A percentile compares a stretch with the other conserved stretches of the same genome.
phyloP scores from a whole-genome alignment of 805 yeast species.

The Peterozyma toletana region DNA sequence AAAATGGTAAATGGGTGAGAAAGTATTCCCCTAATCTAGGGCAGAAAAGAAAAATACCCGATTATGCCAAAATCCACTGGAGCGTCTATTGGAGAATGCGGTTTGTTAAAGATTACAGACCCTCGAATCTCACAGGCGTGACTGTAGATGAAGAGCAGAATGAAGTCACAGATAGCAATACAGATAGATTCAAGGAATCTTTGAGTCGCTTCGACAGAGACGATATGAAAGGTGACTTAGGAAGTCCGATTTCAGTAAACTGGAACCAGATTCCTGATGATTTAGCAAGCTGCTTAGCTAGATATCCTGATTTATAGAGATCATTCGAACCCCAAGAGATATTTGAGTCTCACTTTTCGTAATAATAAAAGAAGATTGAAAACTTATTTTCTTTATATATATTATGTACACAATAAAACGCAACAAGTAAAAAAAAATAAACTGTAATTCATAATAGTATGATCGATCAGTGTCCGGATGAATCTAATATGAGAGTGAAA shows the following conservation, averaged over 20 bases:
- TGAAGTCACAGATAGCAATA: conserved; percentile 10
- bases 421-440: too few species aligned
- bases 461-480: too few species aligned
- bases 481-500: too few species aligned
- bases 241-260: conserved; percentile 12
- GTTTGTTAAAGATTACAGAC: conserved; percentile 36
- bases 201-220: conserved; percentile 2
- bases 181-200: conserved; percentile 8
- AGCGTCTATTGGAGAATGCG: conserved; percentile 52
- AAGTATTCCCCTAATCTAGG: conserved; percentile 53
- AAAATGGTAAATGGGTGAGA: conserved; percentile 41
- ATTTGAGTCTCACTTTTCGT: neutral
- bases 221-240: conserved; percentile 10
- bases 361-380: neutral
- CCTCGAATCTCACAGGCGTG: conserved; percentile 22
- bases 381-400: too few species aligned
- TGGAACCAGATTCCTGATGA: conserved; percentile 30
- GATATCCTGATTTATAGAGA: conserved; percentile 9
- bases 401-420: too few species aligned
- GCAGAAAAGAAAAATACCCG: conserved; percentile 40
- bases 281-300: conserved; percentile 13
- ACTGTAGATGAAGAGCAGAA: conserved; percentile 15
- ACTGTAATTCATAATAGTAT: too few species aligned
- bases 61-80: conserved; percentile 48
- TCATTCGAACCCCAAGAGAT: too few species aligned